phyloP scores from a whole-genome alignment of 1,139 yeast genomes.

The Debaryomyces sp. region DNA sequence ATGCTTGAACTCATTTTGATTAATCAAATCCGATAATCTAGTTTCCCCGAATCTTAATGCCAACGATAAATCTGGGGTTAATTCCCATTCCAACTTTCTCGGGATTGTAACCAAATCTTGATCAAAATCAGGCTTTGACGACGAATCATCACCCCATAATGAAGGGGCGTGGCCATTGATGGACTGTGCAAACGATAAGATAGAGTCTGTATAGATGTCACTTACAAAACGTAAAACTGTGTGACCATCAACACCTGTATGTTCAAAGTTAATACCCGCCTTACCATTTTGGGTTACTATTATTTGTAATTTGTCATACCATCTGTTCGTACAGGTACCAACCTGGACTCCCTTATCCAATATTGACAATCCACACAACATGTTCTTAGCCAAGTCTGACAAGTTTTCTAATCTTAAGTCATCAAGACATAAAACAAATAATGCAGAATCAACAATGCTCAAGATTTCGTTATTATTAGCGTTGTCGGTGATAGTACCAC shows the following conservation, averaged over 20 bases:
- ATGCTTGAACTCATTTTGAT: constrained; percentile 86
- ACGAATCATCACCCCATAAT: constrained; percentile 50
- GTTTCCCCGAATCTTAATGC: constrained; percentile 92
- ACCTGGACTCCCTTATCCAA: constrained; percentile 84
- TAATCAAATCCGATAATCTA: constrained; percentile 79
- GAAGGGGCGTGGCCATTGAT: constrained; percentile 83
- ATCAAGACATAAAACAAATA: constrained; percentile 81
- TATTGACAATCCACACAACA: constrained; percentile 84
- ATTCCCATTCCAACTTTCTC: constrained; percentile 85
- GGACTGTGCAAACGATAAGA: constrained; percentile 80
- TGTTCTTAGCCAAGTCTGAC: constrained; percentile 73
- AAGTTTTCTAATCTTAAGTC: constrained; percentile 70
- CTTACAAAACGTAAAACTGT: constrained; percentile 87
- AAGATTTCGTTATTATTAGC: constrained; percentile 68
- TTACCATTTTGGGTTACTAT: constrained; percentile 90
- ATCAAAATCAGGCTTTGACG: constrained; percentile 8
- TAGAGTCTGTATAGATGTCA: constrained; percentile 89
- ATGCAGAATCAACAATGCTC: constrained; percentile 74
- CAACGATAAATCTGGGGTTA: constrained; percentile 73
- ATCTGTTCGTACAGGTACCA: constrained; percentile 92
- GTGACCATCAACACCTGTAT: constrained; percentile 95
- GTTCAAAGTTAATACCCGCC: constrained; percentile 93
- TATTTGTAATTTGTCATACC: constrained; percentile 92
- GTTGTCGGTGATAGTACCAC: constrained; percentile 42
- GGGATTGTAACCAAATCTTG: constrained; percentile 64